Evolutionary conservation across 2,329 filamentous ascomycete genomes (phyloP).

Genomic region (Xylaria sp.): DNA sequence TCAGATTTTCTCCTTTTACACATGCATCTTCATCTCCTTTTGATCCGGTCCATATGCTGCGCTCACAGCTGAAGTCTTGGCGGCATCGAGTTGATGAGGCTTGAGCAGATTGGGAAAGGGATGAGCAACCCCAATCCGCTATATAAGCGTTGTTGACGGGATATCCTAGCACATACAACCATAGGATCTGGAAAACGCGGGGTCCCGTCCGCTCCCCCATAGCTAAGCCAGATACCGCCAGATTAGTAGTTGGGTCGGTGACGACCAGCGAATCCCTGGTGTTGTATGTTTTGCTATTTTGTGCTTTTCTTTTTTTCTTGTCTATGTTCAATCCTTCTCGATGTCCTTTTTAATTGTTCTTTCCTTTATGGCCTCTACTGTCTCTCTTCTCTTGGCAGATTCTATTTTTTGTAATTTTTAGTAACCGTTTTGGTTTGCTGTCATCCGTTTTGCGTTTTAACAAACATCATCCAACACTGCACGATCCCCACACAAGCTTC

Average conservation of each 20-base stretch:
- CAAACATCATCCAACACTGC: no score
- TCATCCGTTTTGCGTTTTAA: no score
- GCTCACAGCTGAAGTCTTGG: conserved; percentile 9
- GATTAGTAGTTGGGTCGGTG: conserved; percentile 44
- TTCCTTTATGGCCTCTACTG: no score
- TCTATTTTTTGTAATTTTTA: conserved; percentile 12
- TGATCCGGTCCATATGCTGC: no score
- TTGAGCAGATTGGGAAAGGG: not conserved
- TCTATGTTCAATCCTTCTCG: no score
- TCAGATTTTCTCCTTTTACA: not conserved
- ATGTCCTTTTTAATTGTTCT: no score
- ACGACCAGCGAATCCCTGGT: conserved; percentile 44
- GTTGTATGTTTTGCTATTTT: conserved; percentile 42
- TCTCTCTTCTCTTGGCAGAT: no score
- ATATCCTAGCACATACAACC: conserved; percentile 37
- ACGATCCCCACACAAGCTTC: not conserved
- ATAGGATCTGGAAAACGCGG: conserved; percentile 41
- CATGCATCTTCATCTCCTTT: not conserved
- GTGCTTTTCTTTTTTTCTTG: conserved; percentile 6
- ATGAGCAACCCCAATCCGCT: not conserved
- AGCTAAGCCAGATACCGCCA: conserved; percentile 41
- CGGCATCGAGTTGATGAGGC: not conserved
- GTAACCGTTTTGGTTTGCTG: conserved; percentile 1
- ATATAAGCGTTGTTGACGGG: conserved; percentile 26
- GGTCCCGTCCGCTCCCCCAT: conserved; percentile 44